Conservation (phyloP, 2,329 filamentous ascomycete species). For the Ilyonectria mors-panacis region DNA sequence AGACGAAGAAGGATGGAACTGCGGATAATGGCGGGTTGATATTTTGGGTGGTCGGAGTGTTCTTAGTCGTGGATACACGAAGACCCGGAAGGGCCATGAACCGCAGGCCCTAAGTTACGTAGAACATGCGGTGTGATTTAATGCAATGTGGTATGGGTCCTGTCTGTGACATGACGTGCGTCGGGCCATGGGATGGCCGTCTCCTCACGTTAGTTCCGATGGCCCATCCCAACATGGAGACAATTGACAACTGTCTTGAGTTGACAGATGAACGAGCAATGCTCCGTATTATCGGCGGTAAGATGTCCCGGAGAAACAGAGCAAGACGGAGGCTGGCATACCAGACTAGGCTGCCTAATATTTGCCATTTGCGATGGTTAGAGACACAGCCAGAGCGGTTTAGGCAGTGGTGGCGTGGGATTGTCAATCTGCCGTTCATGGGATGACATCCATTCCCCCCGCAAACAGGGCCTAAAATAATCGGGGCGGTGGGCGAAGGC, state of each 20-base stretch:
- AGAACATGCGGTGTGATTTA: constrained; percentile 33
- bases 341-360: neutral
- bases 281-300: neutral
- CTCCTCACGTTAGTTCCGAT: neutral
- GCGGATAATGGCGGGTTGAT: neutral
- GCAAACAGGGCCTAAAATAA: constrained; percentile 46
- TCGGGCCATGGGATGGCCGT: constrained; percentile 3
- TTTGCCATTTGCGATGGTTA: neutral
- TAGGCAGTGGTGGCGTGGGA: constrained; percentile 22
- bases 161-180: constrained; percentile 23
- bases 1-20: too few relatives aligned
- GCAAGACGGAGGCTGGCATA: neutral
- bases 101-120: constrained; percentile 1
- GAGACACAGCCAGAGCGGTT: constrained; percentile 7
- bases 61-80: constrained; percentile 1
- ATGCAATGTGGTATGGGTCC: constrained; percentile 13
- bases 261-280: constrained; percentile 13
- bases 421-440: constrained; percentile 33
- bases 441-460: constrained; percentile 37
- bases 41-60: neutral
- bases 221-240: constrained; percentile 7
- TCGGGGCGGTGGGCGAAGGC: constrained; percentile 45
- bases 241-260: constrained; percentile 1
- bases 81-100: neutral
- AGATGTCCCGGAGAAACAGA: neutral